Percentiles rank a stretch among this genome's conserved stretches.
These are phyloP conservation scores for Ophiostoma montium DNA, from an alignment of 2,329 filamentous ascomycete genomes.

Conservation along the genomic window DNA sequence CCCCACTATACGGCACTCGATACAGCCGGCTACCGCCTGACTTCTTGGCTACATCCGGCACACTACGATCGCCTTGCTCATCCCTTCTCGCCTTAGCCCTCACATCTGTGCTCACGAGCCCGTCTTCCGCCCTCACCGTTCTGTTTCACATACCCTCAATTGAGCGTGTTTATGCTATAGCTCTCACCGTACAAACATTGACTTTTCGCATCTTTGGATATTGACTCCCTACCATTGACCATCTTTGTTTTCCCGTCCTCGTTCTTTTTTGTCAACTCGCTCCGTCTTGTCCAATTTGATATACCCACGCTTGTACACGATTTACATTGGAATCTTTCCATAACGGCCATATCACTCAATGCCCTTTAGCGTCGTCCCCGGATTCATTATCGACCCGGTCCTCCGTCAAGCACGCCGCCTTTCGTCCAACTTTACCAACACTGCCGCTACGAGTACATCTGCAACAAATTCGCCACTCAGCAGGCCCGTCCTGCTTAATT, in stretches of 20 bases:
- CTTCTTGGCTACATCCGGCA: background rate
- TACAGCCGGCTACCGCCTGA: background rate
- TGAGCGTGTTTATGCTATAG: background rate
- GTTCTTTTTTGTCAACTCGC: too few relatives aligned
- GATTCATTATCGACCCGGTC: constrained; percentile 52
- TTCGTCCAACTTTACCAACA: constrained; percentile 25
- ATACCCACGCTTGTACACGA: background rate
- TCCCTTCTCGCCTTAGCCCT: background rate
- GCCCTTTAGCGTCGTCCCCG: constrained; percentile 50
- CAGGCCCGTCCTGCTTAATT: constrained; percentile 6
- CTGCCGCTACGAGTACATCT: background rate
- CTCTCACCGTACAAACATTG: background rate
- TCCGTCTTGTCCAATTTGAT: background rate
- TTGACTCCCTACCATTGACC: too few relatives aligned
- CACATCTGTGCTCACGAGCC: background rate
- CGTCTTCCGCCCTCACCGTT: background rate
- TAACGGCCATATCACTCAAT: constrained; percentile 24
- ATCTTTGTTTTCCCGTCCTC: too few relatives aligned
- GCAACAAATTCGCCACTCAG: constrained; percentile 22
- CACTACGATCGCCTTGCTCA: background rate
- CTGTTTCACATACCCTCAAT: background rate
- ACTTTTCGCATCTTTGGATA: background rate
- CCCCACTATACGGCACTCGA: background rate
- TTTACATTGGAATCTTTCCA: background rate
- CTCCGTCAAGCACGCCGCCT: constrained; percentile 51